phyloP scores from a whole-genome alignment of 1,284 basidiomycete genomes.

The Vanrija sp. region DNA sequence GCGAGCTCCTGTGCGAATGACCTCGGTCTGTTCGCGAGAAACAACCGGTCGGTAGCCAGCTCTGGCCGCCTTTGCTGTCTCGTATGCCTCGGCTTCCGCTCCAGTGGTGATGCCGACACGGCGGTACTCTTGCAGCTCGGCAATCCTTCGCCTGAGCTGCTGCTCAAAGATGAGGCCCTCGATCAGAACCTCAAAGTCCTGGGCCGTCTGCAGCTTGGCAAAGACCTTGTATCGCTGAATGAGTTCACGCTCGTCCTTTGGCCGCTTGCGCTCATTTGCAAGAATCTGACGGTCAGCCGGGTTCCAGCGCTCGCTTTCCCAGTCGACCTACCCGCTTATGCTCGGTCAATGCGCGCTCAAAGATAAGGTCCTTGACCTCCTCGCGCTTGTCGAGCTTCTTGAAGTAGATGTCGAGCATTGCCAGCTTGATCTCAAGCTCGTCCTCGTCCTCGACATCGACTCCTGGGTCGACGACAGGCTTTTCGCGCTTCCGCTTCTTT shows the following conservation, averaged over 20 bases:
- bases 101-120: slow-evolving; percentile 73
- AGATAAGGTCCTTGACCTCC: slow-evolving; percentile 85
- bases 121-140: slow-evolving; percentile 83
- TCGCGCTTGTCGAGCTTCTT: slow-evolving; percentile 84
- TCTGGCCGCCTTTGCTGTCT: slow-evolving; percentile 62
- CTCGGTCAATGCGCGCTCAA: slow-evolving; percentile 85
- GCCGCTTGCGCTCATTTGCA: slow-evolving; percentile 82
- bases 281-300: slow-evolving; percentile 60
- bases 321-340: slow-evolving; percentile 76
- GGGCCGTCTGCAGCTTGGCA: slow-evolving; percentile 82
- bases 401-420: slow-evolving; percentile 85
- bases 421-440: slow-evolving; percentile 22
- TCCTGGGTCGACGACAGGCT: slow-evolving; percentile 65
- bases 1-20: slow-evolving; percentile 37
- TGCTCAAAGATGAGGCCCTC: slow-evolving; percentile 88
- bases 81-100: slow-evolving; percentile 85
- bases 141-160: slow-evolving; percentile 74
- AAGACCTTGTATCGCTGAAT: slow-evolving; percentile 86
- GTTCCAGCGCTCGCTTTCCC: no score
- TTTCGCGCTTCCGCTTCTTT: slow-evolving; percentile 58
- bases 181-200: slow-evolving; percentile 85
- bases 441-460: slow-evolving; percentile 58
- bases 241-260: slow-evolving; percentile 88
- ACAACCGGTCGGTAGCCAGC: slow-evolving; percentile 36
- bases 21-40: slow-evolving; percentile 33